Percentiles rank a stretch among this genome's conserved stretches.
These are phyloP conservation scores for Fomitiporia mediterranea DNA, from an alignment of 1,284 basidiomycete genomes.

Conservation along the genomic window DNA sequence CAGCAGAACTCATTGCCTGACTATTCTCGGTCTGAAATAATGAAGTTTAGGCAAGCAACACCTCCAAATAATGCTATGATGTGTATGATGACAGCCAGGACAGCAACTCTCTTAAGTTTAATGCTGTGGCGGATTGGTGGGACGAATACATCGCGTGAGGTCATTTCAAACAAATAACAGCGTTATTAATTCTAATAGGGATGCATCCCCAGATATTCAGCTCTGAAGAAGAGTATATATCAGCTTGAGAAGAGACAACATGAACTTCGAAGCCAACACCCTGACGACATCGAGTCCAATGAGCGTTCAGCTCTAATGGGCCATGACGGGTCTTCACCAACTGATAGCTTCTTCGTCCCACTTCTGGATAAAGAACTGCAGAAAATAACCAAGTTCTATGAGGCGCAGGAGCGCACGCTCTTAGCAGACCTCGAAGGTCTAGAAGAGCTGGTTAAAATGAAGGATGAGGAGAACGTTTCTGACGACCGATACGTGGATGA, in stretches of 20 bases:
- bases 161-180: neutral
- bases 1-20: neutral
- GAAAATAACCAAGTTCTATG: slow-evolving; percentile 85
- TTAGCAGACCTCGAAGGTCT: slow-evolving; percentile 58
- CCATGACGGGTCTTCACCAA: slow-evolving; percentile 33
- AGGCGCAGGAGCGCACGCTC: slow-evolving; percentile 70
- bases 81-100: neutral
- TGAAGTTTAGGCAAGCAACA: slow-evolving; percentile 21
- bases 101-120: slow-evolving; percentile 81
- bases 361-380: slow-evolving; percentile 80
- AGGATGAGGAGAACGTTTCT: slow-evolving; percentile 63
- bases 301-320: slow-evolving; percentile 54
- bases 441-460: slow-evolving; percentile 58
- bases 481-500: slow-evolving; percentile 42
- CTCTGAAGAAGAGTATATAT: slow-evolving; percentile 84
- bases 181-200: neutral
- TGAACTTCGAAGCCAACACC: slow-evolving; percentile 33
- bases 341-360: slow-evolving; percentile 62
- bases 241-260: slow-evolving; percentile 73
- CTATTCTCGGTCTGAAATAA: slow-evolving; percentile 3
- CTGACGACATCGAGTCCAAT: slow-evolving; percentile 61
- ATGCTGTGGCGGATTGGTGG: slow-evolving; percentile 93
- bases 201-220: slow-evolving; percentile 62
- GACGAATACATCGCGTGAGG: slow-evolving; percentile 86
- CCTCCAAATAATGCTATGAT: too few species aligned